Evolutionary conservation across 805 yeast species (phyloP).

Genomic region (Kazachstania kunashirensis): DNA sequence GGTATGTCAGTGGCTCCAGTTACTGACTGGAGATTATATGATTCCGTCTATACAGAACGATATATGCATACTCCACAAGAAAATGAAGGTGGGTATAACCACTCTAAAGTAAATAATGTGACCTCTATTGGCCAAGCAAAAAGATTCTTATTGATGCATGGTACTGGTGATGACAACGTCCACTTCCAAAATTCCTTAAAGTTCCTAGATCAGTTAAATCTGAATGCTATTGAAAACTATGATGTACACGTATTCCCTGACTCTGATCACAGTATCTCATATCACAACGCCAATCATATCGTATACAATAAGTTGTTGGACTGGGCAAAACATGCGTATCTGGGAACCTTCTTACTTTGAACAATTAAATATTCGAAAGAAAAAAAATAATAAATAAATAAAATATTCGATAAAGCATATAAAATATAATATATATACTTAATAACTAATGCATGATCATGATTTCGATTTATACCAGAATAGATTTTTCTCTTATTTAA

Average conservation of each 20-base stretch:
- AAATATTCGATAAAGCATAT: too few relatives aligned
- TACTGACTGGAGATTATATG: slow-evolving; percentile 87
- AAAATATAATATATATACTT: too few relatives aligned
- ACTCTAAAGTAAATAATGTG: slow-evolving; percentile 47
- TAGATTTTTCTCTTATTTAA: too few relatives aligned
- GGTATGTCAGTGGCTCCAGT: slow-evolving; percentile 98
- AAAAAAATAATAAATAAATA: too few relatives aligned
- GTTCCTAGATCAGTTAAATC: slow-evolving; percentile 64
- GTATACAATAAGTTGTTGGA: slow-evolving; percentile 56
- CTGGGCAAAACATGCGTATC: slow-evolving; percentile 59
- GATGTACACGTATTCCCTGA: slow-evolving; percentile 76
- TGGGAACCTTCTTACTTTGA: slow-evolving; percentile 27
- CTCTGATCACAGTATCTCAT: slow-evolving; percentile 62
- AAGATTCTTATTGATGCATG: slow-evolving; percentile 85
- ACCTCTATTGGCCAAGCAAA: slow-evolving; percentile 44
- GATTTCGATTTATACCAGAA: too few relatives aligned
- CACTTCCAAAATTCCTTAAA: slow-evolving; percentile 84
- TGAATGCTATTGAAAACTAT: slow-evolving; percentile 70
- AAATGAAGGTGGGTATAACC: slow-evolving; percentile 53
- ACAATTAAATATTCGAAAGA: too few relatives aligned
- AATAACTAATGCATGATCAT: too few relatives aligned
- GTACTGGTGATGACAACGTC: slow-evolving; percentile 95
- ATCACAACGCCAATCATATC: slow-evolving; percentile 62
- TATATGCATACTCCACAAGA: slow-evolving; percentile 79
- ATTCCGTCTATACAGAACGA: slow-evolving; percentile 88